Evolutionary conservation across 495 filamentous ascomycete species (phyloP).

Genomic region (Aspergillus avenaceus): DNA sequence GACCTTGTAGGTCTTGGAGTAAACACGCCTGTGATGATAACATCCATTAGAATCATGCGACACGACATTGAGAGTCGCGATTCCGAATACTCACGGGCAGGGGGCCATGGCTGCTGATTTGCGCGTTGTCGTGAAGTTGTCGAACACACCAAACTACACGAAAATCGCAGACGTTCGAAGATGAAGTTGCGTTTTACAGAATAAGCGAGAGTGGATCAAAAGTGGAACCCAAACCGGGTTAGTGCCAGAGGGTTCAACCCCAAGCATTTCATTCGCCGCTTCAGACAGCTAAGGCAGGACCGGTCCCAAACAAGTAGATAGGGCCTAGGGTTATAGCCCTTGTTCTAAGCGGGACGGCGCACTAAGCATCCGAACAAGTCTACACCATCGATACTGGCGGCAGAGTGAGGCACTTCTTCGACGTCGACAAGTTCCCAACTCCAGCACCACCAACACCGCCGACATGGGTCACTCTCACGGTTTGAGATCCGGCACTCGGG

Average conservation of each 20-base stretch:
- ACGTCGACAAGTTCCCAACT: conserved; percentile 42
- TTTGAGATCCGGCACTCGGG: conserved; percentile 90
- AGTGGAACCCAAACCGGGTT: conserved; percentile 9
- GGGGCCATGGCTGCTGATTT: conserved; percentile 51
- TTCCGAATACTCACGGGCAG: conserved; percentile 41
- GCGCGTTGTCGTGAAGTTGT: conserved; percentile 35
- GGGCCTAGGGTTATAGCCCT: conserved; percentile 14
- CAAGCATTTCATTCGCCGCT: background rate
- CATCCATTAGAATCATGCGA: conserved; percentile 32
- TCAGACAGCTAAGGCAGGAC: background rate
- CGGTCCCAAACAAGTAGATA: background rate
- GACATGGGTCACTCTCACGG: conserved; percentile 95
- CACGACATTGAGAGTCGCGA: background rate
- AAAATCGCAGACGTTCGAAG: conserved; percentile 18
- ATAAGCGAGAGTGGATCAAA: conserved; percentile 24
- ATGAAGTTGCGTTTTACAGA: conserved; percentile 19
- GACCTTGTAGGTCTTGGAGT: conserved; percentile 99
- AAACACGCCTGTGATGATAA: conserved; percentile 50
- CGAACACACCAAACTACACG: conserved; percentile 24
- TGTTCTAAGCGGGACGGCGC: conserved; percentile 17
- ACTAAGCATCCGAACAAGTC: conserved; percentile 25
- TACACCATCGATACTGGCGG: conserved; percentile 23
- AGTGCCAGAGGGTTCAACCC: conserved; percentile 11
- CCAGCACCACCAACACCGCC: conserved; percentile 47
- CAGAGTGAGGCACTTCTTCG: conserved; percentile 24